A percentile compares a stretch with the other conserved stretches of the same genome.
These are phyloP conservation scores for Aureobasidium subglaciale DNA, from an alignment of 2,329 filamentous ascomycete species.

Conservation along the genomic window DNA sequence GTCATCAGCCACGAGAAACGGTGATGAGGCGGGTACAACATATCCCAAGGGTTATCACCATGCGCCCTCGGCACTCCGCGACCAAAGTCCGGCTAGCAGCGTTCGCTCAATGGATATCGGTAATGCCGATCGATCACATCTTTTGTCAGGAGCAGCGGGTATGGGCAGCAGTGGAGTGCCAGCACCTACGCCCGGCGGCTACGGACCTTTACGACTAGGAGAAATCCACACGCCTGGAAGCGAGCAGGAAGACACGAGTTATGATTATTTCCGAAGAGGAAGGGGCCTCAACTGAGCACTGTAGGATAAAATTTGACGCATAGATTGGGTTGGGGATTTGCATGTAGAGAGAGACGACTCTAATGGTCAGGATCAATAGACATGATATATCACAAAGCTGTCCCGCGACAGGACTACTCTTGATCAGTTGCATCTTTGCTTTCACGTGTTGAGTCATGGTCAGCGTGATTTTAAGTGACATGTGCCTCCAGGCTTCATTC, in stretches of 20 bases:
- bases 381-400: not conserved
- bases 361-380: constrained; percentile 1
- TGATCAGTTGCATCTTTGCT: not conserved
- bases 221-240: constrained; percentile 25
- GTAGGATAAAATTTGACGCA: constrained; percentile 4
- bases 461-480: not conserved
- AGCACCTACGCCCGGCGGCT: constrained; percentile 20
- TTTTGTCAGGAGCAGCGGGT: constrained; percentile 24
- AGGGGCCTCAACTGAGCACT: constrained; percentile 14
- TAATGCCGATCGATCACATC: constrained; percentile 19
- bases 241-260: constrained; percentile 32
- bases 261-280: constrained; percentile 33
- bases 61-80: constrained; percentile 36
- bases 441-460: not conserved
- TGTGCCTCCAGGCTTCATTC: too few relatives aligned
- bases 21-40: constrained; percentile 27
- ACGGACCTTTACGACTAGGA: constrained; percentile 23
- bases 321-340: not conserved
- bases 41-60: constrained; percentile 44
- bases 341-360: not conserved
- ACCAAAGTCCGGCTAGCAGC: constrained; percentile 35
- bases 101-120: constrained; percentile 21
- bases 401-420: not conserved
- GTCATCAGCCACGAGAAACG: constrained; percentile 26
- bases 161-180: constrained; percentile 25